These are phyloP conservation scores for Umbelopsis vinacea DNA, from an alignment of 192 early-diverging fungal species.

Conservation along the genomic window DNA sequence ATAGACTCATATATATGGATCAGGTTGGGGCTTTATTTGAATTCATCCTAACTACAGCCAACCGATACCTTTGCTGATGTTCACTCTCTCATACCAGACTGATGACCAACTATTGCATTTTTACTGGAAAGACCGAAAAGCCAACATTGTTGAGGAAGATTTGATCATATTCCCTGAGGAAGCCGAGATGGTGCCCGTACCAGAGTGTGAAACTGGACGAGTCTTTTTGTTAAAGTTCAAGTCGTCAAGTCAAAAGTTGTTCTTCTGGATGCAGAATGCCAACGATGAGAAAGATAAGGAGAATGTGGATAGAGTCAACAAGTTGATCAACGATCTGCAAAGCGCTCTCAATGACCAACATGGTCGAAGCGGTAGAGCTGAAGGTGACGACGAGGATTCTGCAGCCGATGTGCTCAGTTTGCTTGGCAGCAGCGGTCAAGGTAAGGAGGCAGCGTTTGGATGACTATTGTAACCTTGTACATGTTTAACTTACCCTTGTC, in stretches of 20 bases:
- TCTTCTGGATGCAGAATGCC: conserved; percentile 85
- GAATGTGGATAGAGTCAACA: conserved; percentile 61
- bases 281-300: conserved; percentile 63
- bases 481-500: neutral
- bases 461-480: neutral
- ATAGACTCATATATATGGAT: conserved; percentile 64
- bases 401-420: conserved; percentile 34
- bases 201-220: conserved; percentile 64
- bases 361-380: neutral
- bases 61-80: too few species aligned
- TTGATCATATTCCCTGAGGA: conserved; percentile 82
- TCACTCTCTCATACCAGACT: conserved; percentile 25
- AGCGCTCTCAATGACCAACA: conserved; percentile 41
- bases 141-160: conserved; percentile 47
- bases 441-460: conserved; percentile 8
- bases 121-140: conserved; percentile 77
- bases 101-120: conserved; percentile 81
- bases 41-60: too few species aligned
- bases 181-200: conserved; percentile 60
- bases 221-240: conserved; percentile 84
- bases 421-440: conserved; percentile 26
- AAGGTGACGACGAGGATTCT: conserved; percentile 23
- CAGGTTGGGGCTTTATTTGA: too few species aligned
- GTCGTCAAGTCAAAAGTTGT: conserved; percentile 74
- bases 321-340: conserved; percentile 56